Base-by-base conservation (phyloP, 768 basidiomycete genomes). In the Calocybe cyanea region DNA sequence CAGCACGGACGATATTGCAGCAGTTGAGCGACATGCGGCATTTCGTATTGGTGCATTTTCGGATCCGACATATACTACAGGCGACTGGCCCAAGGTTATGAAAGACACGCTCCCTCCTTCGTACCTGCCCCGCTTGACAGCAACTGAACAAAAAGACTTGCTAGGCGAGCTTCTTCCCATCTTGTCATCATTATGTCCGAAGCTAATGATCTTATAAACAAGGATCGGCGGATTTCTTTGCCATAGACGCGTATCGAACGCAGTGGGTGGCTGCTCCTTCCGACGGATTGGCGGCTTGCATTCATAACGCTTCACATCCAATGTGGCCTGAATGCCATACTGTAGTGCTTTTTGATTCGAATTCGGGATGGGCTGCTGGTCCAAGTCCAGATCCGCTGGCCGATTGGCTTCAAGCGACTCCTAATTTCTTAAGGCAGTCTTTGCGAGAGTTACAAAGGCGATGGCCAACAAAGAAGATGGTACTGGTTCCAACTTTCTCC, bases 181-280 rank as follows among this genome's bases (percentile, higher is more conserved):
- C 25, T 15, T 31, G 14, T n/a, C 5, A 18, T 24, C 41, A 17
- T 43, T 30, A 25, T 6, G 24, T 19, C 23, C 24, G 24, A 34
- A 6, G 9, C 32, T 11, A 28, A 28, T 31, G 11, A n/a, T n/a
- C n/a, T n/a, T n/a, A n/a, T n/a, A n/a, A n/a, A n/a, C n/a, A 40
- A 72, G 72, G 75, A 6, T 68, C 72, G 2, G 75, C 75, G 4
- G 77, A 80, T 51, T 80, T 78, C 52, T 78, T 69, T 49, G 76
- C 75, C 10, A 77, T 75, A 18, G 76, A 78, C 43, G 60, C 72
- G 1, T 76, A 76, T 38, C 63, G 71, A 13, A 67, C 66, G 1
- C 66, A 64, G 28, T 75, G 54, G 51, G 54, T 73, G 25, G 49
- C 64, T 13, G 76, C 73, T 8, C 75, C 76, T 10, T 53, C 58